Evolutionary conservation across 208 protist species (phyloP).

Genomic region (Naegleria gruberi): DNA sequence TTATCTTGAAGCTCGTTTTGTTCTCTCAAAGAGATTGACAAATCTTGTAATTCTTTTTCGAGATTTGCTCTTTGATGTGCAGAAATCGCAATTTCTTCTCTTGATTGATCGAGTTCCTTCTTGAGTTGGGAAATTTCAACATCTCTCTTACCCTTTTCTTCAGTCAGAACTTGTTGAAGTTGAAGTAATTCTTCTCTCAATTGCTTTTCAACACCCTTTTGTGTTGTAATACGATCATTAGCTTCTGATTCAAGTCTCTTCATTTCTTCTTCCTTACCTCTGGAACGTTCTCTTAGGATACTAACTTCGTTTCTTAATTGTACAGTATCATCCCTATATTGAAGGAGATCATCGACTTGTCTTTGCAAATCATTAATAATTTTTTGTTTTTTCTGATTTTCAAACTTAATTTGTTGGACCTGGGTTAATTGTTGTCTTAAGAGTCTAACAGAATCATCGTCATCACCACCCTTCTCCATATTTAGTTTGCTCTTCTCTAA

Average conservation of each 20-base stretch:
- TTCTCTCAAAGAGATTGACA: background rate
- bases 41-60: background rate
- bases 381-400: conserved; percentile 11
- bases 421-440: conserved; percentile 14
- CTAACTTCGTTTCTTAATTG: background rate
- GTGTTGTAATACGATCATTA: background rate
- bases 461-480: background rate
- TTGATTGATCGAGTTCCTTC: background rate
- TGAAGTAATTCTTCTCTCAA: background rate
- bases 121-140: background rate
- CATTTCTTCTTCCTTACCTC: background rate
- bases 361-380: background rate
- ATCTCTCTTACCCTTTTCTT: background rate
- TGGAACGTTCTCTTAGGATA: background rate
- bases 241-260: background rate
- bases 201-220: background rate
- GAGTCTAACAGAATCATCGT: conserved; percentile 14
- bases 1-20: background rate
- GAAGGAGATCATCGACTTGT: background rate
- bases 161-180: background rate
- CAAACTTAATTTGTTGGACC: conserved; percentile 19
- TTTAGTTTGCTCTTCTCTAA: background rate
- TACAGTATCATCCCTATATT: background rate
- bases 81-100: background rate
- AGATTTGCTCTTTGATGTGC: background rate